phyloP scores from a whole-genome alignment of 2,329 filamentous ascomycete genomes.

The Xylaria arbuscula region DNA sequence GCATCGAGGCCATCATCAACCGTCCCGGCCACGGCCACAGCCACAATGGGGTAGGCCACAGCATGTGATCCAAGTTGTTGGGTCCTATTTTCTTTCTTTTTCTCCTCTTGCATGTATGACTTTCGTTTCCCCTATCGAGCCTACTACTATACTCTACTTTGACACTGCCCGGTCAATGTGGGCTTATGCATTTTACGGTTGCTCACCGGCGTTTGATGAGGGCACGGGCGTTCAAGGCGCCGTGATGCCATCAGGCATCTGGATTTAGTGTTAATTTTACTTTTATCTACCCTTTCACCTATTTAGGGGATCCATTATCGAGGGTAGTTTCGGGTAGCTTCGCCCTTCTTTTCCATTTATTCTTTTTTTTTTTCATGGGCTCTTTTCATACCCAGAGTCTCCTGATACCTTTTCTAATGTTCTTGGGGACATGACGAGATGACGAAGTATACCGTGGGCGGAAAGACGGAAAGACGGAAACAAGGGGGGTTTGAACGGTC shows the following conservation, averaged over 20 bases:
- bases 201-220: conserved; percentile 19
- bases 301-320: conserved; percentile 6
- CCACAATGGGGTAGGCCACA: conserved; percentile 30
- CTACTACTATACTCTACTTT: conserved; percentile 10
- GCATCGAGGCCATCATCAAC: conserved; percentile 69
- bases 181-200: conserved; percentile 26
- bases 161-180: conserved; percentile 3
- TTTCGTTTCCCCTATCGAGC: conserved; percentile 12
- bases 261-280: conserved; percentile 14
- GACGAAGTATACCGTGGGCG: conserved; percentile 22
- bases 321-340: neutral
- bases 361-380: neutral
- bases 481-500: conserved; percentile 10
- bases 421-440: conserved; percentile 27
- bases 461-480: conserved; percentile 21
- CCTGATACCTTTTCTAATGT: conserved; percentile 30
- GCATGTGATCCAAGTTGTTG: conserved; percentile 27
- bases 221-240: conserved; percentile 25
- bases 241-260: conserved; percentile 9
- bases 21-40: conserved; percentile 50
- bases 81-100: neutral
- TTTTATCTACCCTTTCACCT: neutral
- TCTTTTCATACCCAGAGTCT: conserved; percentile 12
- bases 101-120: conserved; percentile 22
- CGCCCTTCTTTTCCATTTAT: neutral